phyloP scores from a whole-genome alignment of 2,329 filamentous ascomycete species.

The Lecanicillium sp. region DNA sequence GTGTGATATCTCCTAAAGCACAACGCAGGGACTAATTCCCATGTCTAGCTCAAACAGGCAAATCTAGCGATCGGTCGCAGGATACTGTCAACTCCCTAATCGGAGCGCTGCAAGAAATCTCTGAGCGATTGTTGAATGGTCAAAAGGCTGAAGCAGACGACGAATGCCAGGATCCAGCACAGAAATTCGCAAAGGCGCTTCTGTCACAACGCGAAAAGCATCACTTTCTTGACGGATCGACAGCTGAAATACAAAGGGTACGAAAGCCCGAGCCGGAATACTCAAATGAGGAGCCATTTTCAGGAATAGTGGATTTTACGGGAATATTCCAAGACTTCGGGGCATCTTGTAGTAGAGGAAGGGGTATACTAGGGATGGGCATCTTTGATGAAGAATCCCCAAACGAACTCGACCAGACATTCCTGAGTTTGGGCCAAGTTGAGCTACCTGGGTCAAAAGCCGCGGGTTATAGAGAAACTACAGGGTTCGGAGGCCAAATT shows the following conservation, averaged over 20 bases:
- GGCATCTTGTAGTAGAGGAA: slow-evolving; percentile 8
- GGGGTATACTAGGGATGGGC: slow-evolving; percentile 6
- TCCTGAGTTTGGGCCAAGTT: slow-evolving; percentile 1
- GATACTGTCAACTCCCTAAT: slow-evolving; percentile 24
- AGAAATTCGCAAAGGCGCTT: slow-evolving; percentile 24
- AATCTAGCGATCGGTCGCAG: slow-evolving; percentile 21
- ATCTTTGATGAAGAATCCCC: slow-evolving; percentile 3
- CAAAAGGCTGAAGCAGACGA: slow-evolving; percentile 8
- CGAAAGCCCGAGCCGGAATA: background rate
- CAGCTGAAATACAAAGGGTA: too few species aligned
- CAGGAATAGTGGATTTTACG: slow-evolving; percentile 7
- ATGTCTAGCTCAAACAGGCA: background rate
- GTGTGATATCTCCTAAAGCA: background rate
- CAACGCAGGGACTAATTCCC: background rate
- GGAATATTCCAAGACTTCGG: slow-evolving; percentile 8
- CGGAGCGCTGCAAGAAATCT: slow-evolving; percentile 24
- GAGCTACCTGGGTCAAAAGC: background rate
- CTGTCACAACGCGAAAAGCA: slow-evolving; percentile 1
- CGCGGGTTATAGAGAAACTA: background rate
- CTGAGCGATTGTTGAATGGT: slow-evolving; percentile 26
- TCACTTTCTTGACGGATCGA: too few species aligned
- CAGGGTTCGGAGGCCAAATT: slow-evolving; percentile 1
- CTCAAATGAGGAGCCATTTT: background rate
- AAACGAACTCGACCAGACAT: background rate
- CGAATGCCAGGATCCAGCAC: slow-evolving; percentile 20